Conservation (phyloP, 768 basidiomycete species). For the Melanogaster broomeanus region DNA sequence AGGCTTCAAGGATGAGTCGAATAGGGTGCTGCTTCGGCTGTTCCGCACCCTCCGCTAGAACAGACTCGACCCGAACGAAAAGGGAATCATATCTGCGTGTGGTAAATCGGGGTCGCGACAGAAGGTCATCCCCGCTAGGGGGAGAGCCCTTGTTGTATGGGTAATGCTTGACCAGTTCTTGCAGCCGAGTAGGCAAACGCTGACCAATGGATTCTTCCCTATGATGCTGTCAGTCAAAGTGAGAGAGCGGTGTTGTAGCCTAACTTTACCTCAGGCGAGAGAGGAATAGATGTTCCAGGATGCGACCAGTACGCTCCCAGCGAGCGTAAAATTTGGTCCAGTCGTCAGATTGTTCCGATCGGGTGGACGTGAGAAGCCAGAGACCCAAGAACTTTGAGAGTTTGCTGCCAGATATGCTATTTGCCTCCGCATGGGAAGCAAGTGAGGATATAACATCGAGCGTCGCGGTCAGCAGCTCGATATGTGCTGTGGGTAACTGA, state of each 20-base stretch:
- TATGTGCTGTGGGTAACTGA: conserved; percentile 56
- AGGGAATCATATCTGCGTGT: conserved; percentile 66
- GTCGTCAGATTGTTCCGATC: conserved; percentile 52
- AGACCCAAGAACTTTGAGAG: conserved; percentile 71
- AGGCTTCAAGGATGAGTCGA: conserved; percentile 62
- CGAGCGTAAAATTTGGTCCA: conserved; percentile 68
- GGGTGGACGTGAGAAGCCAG: conserved; percentile 62
- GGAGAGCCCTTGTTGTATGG: conserved; percentile 49
- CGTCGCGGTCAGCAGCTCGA: conserved; percentile 56
- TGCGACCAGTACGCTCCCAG: conserved; percentile 74
- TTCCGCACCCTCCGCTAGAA: conserved; percentile 38
- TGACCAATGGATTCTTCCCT: conserved; percentile 60
- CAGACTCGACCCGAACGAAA: conserved; percentile 64
- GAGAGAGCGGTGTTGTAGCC: neutral
- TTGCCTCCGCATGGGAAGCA: conserved; percentile 70
- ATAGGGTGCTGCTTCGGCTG: conserved; percentile 54
- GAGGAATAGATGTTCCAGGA: conserved; percentile 77
- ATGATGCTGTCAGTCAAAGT: conserved; percentile 4
- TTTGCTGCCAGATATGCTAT: conserved; percentile 77
- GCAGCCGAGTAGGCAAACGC: conserved; percentile 67
- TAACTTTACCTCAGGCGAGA: conserved; percentile 62
- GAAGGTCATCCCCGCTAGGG: conserved; percentile 41
- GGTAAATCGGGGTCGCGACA: conserved; percentile 67
- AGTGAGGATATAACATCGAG: conserved; percentile 68
- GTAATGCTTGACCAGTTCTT: conserved; percentile 69